These are phyloP conservation scores for Xylariaceae sp. DNA, from an alignment of 2,329 filamentous ascomycete species.

Conservation along the genomic window DNA sequence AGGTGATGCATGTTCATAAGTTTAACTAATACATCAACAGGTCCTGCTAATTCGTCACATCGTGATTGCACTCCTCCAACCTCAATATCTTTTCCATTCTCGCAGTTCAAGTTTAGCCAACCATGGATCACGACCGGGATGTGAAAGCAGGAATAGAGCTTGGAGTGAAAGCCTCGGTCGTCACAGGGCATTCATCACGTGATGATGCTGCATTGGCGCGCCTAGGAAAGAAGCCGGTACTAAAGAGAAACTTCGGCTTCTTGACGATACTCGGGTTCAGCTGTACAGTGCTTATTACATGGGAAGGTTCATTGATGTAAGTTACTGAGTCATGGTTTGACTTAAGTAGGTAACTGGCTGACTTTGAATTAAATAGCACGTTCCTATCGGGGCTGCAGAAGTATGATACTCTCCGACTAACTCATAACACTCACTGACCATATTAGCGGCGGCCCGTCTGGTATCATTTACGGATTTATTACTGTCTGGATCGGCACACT, in stretches of 20 bases:
- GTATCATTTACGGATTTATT: slow-evolving; percentile 58
- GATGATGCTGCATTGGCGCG: slow-evolving; percentile 22
- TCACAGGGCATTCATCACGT: background rate
- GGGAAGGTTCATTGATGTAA: slow-evolving; percentile 33
- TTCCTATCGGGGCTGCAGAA: slow-evolving; percentile 28
- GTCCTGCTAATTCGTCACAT: no score
- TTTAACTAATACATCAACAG: no score
- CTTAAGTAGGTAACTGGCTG: no score
- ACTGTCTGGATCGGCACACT: slow-evolving; percentile 57
- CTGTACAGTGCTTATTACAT: slow-evolving; percentile 33
- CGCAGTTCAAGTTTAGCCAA: background rate
- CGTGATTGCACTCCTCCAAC: background rate
- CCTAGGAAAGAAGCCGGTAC: slow-evolving; percentile 29
- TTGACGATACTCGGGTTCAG: slow-evolving; percentile 33
- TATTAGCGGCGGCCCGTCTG: slow-evolving; percentile 46
- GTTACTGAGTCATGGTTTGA: no score
- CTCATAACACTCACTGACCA: background rate
- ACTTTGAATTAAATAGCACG: slow-evolving; percentile 8
- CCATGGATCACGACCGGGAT: slow-evolving; percentile 8
- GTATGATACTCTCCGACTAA: background rate
- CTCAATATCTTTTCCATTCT: background rate
- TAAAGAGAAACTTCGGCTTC: slow-evolving; percentile 34
- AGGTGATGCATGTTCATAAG: no score
- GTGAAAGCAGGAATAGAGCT: background rate
- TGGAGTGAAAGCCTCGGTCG: background rate